Evolutionary conservation across 352 stramenopile genomes (phyloP).

Genomic region (Pythium oligandrum): DNA sequence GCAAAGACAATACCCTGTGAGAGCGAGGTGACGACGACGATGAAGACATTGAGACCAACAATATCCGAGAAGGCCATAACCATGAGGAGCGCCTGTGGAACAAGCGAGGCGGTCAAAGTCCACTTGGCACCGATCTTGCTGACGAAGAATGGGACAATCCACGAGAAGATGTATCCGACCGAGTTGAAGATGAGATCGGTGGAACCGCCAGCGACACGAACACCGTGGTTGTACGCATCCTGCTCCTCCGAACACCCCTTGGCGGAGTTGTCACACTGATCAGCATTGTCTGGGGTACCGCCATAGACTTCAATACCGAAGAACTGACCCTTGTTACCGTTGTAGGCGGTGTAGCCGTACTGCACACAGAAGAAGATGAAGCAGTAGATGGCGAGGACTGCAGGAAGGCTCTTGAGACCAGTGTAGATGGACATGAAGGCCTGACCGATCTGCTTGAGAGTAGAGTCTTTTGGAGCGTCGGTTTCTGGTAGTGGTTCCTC

Average conservation of each 20-base stretch:
- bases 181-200: conserved; percentile 54
- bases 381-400: no score
- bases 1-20: conserved; percentile 28
- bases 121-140: conserved; percentile 31
- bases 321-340: no score
- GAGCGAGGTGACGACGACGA: conserved; percentile 42
- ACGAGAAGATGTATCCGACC: conserved; percentile 44
- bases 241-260: conserved; percentile 32
- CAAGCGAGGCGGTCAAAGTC: conserved; percentile 32
- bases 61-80: conserved; percentile 45
- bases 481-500: no score
- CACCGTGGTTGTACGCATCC: conserved; percentile 44
- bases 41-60: conserved; percentile 33
- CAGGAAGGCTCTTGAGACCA: no score
- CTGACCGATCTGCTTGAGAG: no score
- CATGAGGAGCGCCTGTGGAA: conserved; percentile 50
- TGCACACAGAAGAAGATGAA: no score
- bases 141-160: conserved; percentile 41
- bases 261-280: conserved; percentile 27
- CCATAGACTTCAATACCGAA: no score
- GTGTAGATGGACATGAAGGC: no score
- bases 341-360: no score
- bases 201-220: conserved; percentile 40
- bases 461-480: no score
- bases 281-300: no score